These are phyloP conservation scores for Geosmithia flava DNA, from an alignment of 2,329 filamentous ascomycete species.

Conservation along the genomic window DNA sequence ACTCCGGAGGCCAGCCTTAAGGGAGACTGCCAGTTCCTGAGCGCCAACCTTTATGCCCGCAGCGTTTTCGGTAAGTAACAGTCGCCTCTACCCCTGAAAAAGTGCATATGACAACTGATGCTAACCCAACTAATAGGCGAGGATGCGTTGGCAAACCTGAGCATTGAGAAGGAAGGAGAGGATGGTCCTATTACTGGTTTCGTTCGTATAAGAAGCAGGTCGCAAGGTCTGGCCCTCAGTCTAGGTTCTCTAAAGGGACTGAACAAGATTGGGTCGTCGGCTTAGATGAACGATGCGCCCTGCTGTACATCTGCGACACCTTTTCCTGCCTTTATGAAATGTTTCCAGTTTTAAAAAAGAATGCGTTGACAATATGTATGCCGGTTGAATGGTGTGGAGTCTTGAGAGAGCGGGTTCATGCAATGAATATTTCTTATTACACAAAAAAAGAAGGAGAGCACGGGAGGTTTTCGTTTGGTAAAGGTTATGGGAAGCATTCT, in stretches of 20 bases:
- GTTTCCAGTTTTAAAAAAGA: neutral
- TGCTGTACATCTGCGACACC: neutral
- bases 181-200: conserved; percentile 94
- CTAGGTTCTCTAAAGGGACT: conserved; percentile 89
- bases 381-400: conserved; percentile 14
- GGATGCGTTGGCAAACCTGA: conserved; percentile 94
- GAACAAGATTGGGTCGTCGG: conserved; percentile 56
- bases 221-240: conserved; percentile 87
- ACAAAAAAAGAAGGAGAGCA: neutral
- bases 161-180: conserved; percentile 94
- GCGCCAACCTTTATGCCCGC: conserved; percentile 89
- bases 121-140: conserved; percentile 53
- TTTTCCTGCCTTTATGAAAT: neutral
- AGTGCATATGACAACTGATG: neutral
- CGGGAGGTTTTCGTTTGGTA: neutral
- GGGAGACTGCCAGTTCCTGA: conserved; percentile 96
- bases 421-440: conserved; percentile 15
- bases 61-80: conserved; percentile 83
- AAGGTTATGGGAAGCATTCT: neutral
- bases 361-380: conserved; percentile 5
- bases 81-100: neutral
- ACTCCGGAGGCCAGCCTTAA: conserved; percentile 94
- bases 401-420: conserved; percentile 15
- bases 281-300: neutral
- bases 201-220: conserved; percentile 93